A percentile compares a stretch with the other conserved stretches of the same genome.
Evolutionary conservation across 2,329 filamentous ascomycete species (phyloP).

Genomic region (Rhinocladiella similis): DNA sequence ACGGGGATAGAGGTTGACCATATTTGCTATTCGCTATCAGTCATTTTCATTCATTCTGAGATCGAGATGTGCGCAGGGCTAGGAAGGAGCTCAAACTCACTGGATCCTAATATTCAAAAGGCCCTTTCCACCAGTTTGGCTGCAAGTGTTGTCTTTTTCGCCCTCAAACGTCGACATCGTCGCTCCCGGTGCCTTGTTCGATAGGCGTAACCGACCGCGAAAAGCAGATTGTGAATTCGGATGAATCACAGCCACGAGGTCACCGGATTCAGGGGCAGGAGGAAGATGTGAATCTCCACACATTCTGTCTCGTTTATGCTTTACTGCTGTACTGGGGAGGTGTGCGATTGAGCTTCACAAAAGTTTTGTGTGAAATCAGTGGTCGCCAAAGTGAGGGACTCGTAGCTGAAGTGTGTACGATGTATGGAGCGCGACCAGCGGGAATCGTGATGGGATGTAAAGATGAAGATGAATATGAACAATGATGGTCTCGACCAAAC

Average conservation of each 20-base stretch:
- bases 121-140: not conserved
- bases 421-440: too few species aligned
- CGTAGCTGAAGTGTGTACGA: not conserved
- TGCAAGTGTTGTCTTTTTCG: not conserved
- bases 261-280: conserved; percentile 26
- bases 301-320: conserved; percentile 6
- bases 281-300: conserved; percentile 26
- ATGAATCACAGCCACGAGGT: conserved; percentile 29
- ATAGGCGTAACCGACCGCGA: conserved; percentile 18
- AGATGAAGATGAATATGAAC: too few species aligned
- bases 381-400: not conserved
- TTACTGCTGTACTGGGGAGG: not conserved
- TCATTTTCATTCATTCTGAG: too few species aligned
- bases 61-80: too few species aligned
- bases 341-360: not conserved
- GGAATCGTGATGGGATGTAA: too few species aligned
- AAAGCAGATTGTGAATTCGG: conserved; percentile 21
- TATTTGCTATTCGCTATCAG: conserved; percentile 11
- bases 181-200: conserved; percentile 15
- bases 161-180: conserved; percentile 20
- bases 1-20: conserved; percentile 19
- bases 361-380: too few species aligned
- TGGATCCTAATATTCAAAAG: conserved; percentile 19
- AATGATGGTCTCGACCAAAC: too few species aligned
- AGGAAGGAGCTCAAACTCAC: conserved; percentile 7